Conservation (phyloP, 2,329 filamentous ascomycete genomes). For the Colletotrichum agaves region DNA sequence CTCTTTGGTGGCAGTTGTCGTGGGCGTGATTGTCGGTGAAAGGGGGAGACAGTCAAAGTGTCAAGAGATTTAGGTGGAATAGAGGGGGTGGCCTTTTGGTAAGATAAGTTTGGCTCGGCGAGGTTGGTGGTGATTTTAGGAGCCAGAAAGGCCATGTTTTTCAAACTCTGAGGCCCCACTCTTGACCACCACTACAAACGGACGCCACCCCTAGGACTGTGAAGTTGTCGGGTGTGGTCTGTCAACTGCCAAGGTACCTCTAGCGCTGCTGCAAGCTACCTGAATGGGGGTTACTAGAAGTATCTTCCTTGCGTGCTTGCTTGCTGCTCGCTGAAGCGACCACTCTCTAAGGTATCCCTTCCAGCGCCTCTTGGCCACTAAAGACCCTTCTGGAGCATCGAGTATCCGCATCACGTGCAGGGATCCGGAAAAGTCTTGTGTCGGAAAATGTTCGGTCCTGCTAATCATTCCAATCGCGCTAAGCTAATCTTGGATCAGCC, state of each 20-base stretch:
- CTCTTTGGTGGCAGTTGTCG: constrained; percentile 9
- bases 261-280: background rate
- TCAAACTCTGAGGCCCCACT: constrained; percentile 38
- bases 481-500: constrained; percentile 33
- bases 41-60: constrained; percentile 34
- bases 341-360: constrained; percentile 27
- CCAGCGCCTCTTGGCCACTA: constrained; percentile 18
- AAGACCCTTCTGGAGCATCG: constrained; percentile 26
- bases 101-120: constrained; percentile 36
- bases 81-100: constrained; percentile 37
- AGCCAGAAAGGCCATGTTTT: constrained; percentile 39
- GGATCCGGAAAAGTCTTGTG: background rate
- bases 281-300: background rate
- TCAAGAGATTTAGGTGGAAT: constrained; percentile 37
- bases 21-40: constrained; percentile 37
- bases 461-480: constrained; percentile 6
- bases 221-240: background rate
- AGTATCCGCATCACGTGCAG: constrained; percentile 37
- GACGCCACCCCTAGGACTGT: constrained; percentile 30
- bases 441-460: constrained; percentile 36
- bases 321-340: constrained; percentile 2
- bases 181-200: constrained; percentile 34
- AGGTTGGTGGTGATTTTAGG: constrained; percentile 43
- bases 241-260: constrained; percentile 17
- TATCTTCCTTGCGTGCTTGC: constrained; percentile 2